phyloP scores from a whole-genome alignment of 768 basidiomycete species.

The Saitozyma sp. region DNA sequence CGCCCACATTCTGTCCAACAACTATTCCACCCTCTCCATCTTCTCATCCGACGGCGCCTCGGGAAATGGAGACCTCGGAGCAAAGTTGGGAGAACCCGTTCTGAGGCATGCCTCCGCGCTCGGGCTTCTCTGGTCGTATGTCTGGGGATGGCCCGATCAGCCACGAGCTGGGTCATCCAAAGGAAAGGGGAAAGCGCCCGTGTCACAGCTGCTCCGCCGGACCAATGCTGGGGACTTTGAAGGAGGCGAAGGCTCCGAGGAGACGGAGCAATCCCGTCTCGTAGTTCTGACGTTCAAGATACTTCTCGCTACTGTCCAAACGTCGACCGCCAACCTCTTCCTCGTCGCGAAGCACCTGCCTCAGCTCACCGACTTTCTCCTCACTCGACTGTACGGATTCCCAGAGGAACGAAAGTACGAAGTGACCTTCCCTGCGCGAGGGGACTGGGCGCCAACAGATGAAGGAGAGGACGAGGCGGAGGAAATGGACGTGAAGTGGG shows the following conservation, averaged over 20 bases:
- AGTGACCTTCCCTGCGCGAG: slow-evolving; percentile 33
- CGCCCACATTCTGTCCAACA: slow-evolving; percentile 41
- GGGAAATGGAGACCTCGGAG: slow-evolving; percentile 5
- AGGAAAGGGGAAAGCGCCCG: slow-evolving; percentile 27
- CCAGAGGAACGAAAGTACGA: slow-evolving; percentile 26
- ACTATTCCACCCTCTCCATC: slow-evolving; percentile 38
- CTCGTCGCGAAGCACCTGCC: slow-evolving; percentile 23
- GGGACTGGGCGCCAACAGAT: slow-evolving; percentile 25
- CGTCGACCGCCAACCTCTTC: slow-evolving; percentile 31
- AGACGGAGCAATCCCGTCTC: slow-evolving; percentile 1
- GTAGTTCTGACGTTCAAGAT: slow-evolving; percentile 23
- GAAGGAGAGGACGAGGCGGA: slow-evolving; percentile 12
- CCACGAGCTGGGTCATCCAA: slow-evolving; percentile 6
- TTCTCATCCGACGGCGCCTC: slow-evolving; percentile 7
- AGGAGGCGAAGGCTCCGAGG: background rate
- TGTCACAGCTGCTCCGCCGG: background rate
- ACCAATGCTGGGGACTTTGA: background rate
- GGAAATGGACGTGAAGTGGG: slow-evolving; percentile 11
- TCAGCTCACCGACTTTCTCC: slow-evolving; percentile 23
- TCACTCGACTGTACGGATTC: slow-evolving; percentile 25
- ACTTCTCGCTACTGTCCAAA: slow-evolving; percentile 20
- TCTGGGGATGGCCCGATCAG: slow-evolving; percentile 13
- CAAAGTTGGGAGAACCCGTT: slow-evolving; percentile 16
- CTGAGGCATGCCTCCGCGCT: slow-evolving; percentile 15
- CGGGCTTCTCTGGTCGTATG: slow-evolving; percentile 29